Percentiles rank a stretch among this genome's conserved stretches.
Conservation (phyloP, 768 basidiomycete genomes). For the Podaxis sp. region DNA sequence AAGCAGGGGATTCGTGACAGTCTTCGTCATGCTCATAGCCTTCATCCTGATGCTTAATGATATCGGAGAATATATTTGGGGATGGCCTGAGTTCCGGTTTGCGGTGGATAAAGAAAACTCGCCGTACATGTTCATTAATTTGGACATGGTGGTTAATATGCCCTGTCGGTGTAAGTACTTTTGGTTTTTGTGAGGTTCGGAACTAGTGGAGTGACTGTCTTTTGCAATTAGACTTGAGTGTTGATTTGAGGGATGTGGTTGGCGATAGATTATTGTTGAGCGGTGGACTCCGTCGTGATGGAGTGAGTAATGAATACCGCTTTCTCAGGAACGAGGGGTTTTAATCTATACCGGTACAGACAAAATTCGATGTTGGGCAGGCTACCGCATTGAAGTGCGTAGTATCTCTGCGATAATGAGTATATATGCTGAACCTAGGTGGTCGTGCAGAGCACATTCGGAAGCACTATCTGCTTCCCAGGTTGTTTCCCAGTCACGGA, state of each 20-base stretch:
- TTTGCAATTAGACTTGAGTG: constrained; percentile 61
- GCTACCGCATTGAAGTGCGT: constrained; percentile 68
- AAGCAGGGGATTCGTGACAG: constrained; percentile 78
- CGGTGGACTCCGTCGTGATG: constrained; percentile 77
- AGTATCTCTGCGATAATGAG: no score
- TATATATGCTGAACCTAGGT: constrained; percentile 7
- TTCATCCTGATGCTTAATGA: constrained; percentile 84
- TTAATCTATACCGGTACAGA: constrained; percentile 38
- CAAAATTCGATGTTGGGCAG: constrained; percentile 78
- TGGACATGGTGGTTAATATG: constrained; percentile 92
- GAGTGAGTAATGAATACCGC: constrained; percentile 46
- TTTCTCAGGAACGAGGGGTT: not conserved
- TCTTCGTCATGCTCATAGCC: constrained; percentile 66
- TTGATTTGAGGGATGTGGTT: constrained; percentile 91
- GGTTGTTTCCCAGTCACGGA: constrained; percentile 70
- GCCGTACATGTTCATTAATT: constrained; percentile 78
- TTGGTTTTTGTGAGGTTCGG: not conserved
- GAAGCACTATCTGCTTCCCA: constrained; percentile 65
- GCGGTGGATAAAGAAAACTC: constrained; percentile 68
- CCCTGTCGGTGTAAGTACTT: constrained; percentile 81
- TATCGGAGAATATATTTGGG: constrained; percentile 88
- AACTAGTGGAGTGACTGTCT: constrained; percentile 13
- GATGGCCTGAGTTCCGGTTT: constrained; percentile 90
- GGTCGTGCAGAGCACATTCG: constrained; percentile 55
- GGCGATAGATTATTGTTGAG: constrained; percentile 89